phyloP scores from a whole-genome alignment of 202 grass and related monocot species.

The Setaria viridis region DNA sequence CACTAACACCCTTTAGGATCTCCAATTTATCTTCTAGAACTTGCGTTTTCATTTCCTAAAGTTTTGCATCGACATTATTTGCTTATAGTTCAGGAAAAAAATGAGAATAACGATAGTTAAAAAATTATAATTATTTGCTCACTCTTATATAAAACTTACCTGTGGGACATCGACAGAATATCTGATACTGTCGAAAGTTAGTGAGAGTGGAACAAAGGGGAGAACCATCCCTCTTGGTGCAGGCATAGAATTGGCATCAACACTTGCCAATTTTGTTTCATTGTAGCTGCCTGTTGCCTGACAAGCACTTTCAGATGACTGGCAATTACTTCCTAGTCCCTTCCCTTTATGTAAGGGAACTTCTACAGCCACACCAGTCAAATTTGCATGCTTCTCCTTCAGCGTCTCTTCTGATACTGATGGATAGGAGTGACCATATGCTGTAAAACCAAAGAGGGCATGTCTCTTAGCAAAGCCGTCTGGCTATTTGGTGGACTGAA shows the following conservation, averaged over 20 bases:
- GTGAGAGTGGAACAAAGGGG: conserved; percentile 66
- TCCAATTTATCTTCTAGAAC: conserved; percentile 66
- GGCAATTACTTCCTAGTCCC: not conserved
- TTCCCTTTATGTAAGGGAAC: not conserved
- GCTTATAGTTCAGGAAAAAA: conserved; percentile 9
- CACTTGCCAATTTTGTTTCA: conserved; percentile 1
- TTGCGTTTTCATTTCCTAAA: conserved; percentile 83
- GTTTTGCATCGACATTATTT: not conserved
- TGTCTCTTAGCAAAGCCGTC: not conserved
- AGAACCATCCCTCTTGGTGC: conserved; percentile 73
- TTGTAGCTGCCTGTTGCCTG: conserved; percentile 15
- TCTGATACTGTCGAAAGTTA: conserved; percentile 72
- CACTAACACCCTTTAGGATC: conserved; percentile 72
- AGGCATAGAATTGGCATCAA: conserved; percentile 38
- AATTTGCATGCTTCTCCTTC: conserved; percentile 72
- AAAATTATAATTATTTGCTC: conserved; percentile 5
- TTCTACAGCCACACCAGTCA: conserved; percentile 66
- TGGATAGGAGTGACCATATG: conserved; percentile 27
- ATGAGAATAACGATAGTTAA: not conserved
- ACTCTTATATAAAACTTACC: conserved; percentile 29
- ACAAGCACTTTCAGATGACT: not conserved
- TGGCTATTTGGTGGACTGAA: not conserved
- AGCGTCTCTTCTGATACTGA: conserved; percentile 67
- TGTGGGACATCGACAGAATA: conserved; percentile 83
- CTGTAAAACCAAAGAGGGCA: conserved; percentile 21